Conservation (phyloP, 2,329 filamentous ascomycete genomes). For the Sporothrix brunneoviolacea region DNA sequence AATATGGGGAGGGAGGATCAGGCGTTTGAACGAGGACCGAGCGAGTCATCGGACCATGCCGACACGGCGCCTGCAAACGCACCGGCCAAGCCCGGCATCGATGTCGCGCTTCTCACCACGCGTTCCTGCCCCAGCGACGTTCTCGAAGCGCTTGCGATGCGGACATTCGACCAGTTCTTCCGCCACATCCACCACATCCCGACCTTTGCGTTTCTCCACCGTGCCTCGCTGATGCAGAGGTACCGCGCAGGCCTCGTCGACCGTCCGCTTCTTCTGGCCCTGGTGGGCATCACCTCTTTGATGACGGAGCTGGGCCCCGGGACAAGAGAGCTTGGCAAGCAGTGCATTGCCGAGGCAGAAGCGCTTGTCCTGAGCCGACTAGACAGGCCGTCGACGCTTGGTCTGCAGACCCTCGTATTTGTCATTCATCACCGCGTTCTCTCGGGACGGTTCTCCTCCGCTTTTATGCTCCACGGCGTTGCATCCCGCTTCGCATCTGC, state of each 20-base stretch:
- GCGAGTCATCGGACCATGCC: constrained; percentile 20
- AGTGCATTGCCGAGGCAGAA: constrained; percentile 50
- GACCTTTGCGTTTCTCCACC: constrained; percentile 52
- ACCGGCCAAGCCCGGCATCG: constrained; percentile 2
- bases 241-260: constrained; percentile 52
- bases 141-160: constrained; percentile 43
- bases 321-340: constrained; percentile 45
- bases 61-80: background rate
- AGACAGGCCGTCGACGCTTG: constrained; percentile 49
- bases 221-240: constrained; percentile 53
- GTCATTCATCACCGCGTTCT: constrained; percentile 43
- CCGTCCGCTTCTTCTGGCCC: constrained; percentile 44
- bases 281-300: constrained; percentile 50
- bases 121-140: constrained; percentile 29
- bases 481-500: constrained; percentile 43
- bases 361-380: constrained; percentile 45
- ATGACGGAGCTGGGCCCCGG: constrained; percentile 48
- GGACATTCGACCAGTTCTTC: constrained; percentile 52
- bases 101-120: background rate
- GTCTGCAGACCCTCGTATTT: constrained; percentile 42
- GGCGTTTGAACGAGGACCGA: constrained; percentile 26
- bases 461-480: constrained; percentile 41
- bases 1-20: constrained; percentile 17
- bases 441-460: constrained; percentile 37
- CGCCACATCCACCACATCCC: constrained; percentile 53